These are phyloP conservation scores for Noccaea caerulescens DNA, from an alignment of 345 rosid genomes.

Conservation along the genomic window DNA sequence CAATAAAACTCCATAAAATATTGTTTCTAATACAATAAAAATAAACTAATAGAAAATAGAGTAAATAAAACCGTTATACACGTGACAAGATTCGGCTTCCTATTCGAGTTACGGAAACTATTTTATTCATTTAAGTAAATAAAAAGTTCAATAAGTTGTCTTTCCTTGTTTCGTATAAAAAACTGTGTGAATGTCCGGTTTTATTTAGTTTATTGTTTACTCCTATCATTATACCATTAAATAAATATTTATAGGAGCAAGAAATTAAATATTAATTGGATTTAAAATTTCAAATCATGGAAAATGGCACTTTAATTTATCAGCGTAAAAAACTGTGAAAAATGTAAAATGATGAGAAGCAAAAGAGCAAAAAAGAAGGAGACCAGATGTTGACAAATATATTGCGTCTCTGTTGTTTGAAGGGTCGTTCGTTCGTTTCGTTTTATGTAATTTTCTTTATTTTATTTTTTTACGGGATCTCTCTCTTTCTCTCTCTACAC, in stretches of 20 bases:
- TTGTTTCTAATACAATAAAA: too few species aligned
- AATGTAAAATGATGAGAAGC: slow-evolving; percentile 41
- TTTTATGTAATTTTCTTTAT: slow-evolving; percentile 43
- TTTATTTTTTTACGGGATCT: slow-evolving; percentile 58
- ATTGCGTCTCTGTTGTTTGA: slow-evolving; percentile 84
- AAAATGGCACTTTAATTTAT: neutral
- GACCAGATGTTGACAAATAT: slow-evolving; percentile 91
- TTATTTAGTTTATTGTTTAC: too few species aligned
- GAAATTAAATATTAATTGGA: neutral
- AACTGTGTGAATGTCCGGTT: too few species aligned
- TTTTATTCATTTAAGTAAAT: neutral
- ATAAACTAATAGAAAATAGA: too few species aligned
- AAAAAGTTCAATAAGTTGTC: too few species aligned
- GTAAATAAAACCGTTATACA: too few species aligned
- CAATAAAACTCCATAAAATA: too few species aligned
- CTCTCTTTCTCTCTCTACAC: slow-evolving; percentile 49
- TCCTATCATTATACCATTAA: too few species aligned
- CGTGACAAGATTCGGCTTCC: neutral
- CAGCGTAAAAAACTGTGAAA: slow-evolving; percentile 44
- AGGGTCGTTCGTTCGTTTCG: slow-evolving; percentile 66
- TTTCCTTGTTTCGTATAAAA: too few species aligned
- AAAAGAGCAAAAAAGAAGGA: slow-evolving; percentile 25
- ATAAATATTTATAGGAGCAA: neutral
- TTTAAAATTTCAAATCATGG: neutral
- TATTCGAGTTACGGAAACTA: neutral